These are phyloP conservation scores for Neofusicoccum parvum DNA, from an alignment of 2,329 filamentous ascomycete genomes.

Conservation along the genomic window DNA sequence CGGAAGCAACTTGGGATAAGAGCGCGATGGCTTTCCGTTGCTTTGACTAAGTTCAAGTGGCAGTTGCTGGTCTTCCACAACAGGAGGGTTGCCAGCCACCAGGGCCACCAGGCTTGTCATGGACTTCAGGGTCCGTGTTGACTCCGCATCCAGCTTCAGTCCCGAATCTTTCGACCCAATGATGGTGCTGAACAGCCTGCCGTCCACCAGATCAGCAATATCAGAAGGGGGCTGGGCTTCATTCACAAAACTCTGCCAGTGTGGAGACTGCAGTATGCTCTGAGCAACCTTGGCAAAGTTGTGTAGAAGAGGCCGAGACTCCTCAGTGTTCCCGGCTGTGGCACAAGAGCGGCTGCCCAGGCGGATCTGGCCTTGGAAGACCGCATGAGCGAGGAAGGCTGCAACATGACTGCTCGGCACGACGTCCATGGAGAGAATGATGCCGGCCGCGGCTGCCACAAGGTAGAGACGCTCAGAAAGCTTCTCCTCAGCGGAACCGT, in stretches of 20 bases:
- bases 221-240: conserved; percentile 28
- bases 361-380: not conserved
- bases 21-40: not conserved
- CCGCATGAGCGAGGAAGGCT: not conserved
- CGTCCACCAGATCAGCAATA: conserved; percentile 59
- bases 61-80: not conserved
- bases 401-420: not conserved
- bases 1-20: conserved; percentile 39
- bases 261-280: not conserved
- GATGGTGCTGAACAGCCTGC: conserved; percentile 46
- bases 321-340: not conserved
- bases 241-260: not conserved
- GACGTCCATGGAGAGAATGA: not conserved
- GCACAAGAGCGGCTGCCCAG: not conserved
- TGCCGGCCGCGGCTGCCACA: not conserved
- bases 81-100: too few species aligned
- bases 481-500: not conserved
- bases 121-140: not conserved
- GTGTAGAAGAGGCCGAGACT: not conserved
- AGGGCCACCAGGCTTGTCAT: not conserved
- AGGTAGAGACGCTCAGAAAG: conserved; percentile 15
- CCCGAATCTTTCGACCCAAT: not conserved
- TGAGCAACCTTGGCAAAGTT: not conserved
- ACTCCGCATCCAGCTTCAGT: not conserved
- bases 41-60: not conserved